phyloP scores from a whole-genome alignment of 495 filamentous ascomycete species.

The Penicillium lividum region DNA sequence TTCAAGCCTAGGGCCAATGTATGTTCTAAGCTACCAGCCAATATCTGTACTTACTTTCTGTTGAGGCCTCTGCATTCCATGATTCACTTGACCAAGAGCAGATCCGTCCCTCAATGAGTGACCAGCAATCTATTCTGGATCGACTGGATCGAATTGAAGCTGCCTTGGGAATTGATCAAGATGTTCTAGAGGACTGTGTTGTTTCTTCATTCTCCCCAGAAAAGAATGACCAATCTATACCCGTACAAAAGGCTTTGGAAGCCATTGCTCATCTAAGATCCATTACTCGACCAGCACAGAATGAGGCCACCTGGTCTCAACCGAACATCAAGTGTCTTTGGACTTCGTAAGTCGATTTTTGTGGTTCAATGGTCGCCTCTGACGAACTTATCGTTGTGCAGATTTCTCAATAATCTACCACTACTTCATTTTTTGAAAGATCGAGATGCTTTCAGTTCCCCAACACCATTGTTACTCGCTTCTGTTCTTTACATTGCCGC shows the following conservation, averaged over 20 bases:
- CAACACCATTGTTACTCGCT: conserved; percentile 39
- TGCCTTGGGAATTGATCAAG: conserved; percentile 32
- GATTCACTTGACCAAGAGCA: conserved; percentile 22
- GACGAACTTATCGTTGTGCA: conserved; percentile 15
- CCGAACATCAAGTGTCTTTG: conserved; percentile 34
- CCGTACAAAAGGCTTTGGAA: conserved; percentile 30
- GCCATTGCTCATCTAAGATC: conserved; percentile 32
- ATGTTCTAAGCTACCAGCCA: conserved; percentile 1
- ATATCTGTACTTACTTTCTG: conserved; percentile 4
- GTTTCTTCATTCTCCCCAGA: conserved; percentile 5
- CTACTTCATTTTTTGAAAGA: conserved; percentile 42
- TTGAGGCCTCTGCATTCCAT: conserved; percentile 35
- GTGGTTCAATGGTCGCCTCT: neutral
- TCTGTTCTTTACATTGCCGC: conserved; percentile 44
- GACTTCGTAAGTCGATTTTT: conserved; percentile 32
- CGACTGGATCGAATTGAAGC: conserved; percentile 40
- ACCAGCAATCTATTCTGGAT: conserved; percentile 34
- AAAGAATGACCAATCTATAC: conserved; percentile 18
- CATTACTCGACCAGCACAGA: conserved; percentile 29
- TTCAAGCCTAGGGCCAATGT: conserved; percentile 48
- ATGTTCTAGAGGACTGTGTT: neutral
- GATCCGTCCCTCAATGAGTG: conserved; percentile 7
- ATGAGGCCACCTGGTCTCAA: conserved; percentile 36
- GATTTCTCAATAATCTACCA: conserved; percentile 40
- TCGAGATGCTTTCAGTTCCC: conserved; percentile 32